Evolutionary conservation across 1,284 basidiomycete genomes (phyloP), one percentile per base, ranked within the genome.

Genomic region (Papiliotrema terrestris): DNA sequence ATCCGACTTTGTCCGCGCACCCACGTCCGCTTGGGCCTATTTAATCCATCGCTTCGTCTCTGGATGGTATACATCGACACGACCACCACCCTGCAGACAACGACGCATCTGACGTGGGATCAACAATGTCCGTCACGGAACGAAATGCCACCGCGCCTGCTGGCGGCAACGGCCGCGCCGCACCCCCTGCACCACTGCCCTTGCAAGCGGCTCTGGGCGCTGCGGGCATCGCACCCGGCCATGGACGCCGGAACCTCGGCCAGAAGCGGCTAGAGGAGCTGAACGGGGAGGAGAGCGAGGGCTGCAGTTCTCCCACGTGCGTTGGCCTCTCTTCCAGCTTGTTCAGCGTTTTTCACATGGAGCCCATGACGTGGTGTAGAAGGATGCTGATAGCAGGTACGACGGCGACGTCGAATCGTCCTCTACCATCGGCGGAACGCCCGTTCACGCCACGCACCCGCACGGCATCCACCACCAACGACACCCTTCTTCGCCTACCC

Each of bases 331-430:
- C 26, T 36, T 9, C 29, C 47, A 15, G 22, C 26, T 15, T 19
- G 20, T 41, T 8, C 13, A 29, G 35, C n/a, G n/a, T 14, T 51
- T 32, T 32, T 35, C 48, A 43, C 45, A 38, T 37, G 29, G 15
- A 37, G 45, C n/a, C n/a, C 13, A 22, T 38, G 8, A 39, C 20
- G 14, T 37, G 17, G 23, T 19, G 29, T 39, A 32, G 36, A 48
- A n/a, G 26, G 37, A 42, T 45, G 29, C 13, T 25, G n/a, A 0
- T 36, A 13, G 14, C 32, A 93, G 90, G 0, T 93, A 93, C 72
- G 90, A 94, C 67, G 91, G 91, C 42, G 91, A 94, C 75, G 80
- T 94, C 56, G 91, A 94, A 72, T 87, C 84, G 49, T 71, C 73
- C 1, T 74, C 73, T 0, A 74, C 73, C n/a, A 65, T 75, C 39